A percentile compares a stretch with the other conserved stretches of the same genome.
phyloP scores from a whole-genome alignment of 345 rosid species.

The Lumnitzera racemosa region DNA sequence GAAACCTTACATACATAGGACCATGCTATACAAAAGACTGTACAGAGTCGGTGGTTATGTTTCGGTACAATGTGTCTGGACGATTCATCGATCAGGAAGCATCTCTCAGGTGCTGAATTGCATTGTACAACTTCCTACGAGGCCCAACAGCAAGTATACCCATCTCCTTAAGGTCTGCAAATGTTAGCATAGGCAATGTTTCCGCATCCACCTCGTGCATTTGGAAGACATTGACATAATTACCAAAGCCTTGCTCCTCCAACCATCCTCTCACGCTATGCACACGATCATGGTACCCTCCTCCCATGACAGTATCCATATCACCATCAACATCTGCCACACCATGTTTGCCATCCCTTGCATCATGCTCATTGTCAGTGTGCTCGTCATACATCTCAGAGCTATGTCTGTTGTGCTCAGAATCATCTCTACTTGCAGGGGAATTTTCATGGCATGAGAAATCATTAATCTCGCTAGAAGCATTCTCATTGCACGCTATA shows the following conservation, averaged over 20 bases:
- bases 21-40: neutral
- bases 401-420: conserved; percentile 5
- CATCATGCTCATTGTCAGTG: conserved; percentile 10
- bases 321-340: conserved; percentile 9
- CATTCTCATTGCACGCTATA: conserved; percentile 3
- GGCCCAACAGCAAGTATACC: conserved; percentile 49
- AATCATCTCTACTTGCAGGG: conserved; percentile 25
- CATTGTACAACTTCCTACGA: conserved; percentile 45
- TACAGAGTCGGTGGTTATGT: neutral
- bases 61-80: neutral
- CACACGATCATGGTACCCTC: conserved; percentile 3
- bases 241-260: conserved; percentile 43
- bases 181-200: conserved; percentile 42
- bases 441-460: conserved; percentile 14
- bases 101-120: conserved; percentile 34
- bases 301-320: conserved; percentile 6
- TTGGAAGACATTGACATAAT: conserved; percentile 35
- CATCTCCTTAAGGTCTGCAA: conserved; percentile 59
- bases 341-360: conserved; percentile 11
- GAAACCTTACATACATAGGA: no score
- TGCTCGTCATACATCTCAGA: conserved; percentile 9
- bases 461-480: conserved; percentile 12
- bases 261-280: conserved; percentile 35
- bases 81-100: neutral
- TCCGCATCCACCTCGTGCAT: conserved; percentile 54